Conservation (phyloP, 2,329 filamentous ascomycete genomes). For the Sphaerulina populicola region DNA sequence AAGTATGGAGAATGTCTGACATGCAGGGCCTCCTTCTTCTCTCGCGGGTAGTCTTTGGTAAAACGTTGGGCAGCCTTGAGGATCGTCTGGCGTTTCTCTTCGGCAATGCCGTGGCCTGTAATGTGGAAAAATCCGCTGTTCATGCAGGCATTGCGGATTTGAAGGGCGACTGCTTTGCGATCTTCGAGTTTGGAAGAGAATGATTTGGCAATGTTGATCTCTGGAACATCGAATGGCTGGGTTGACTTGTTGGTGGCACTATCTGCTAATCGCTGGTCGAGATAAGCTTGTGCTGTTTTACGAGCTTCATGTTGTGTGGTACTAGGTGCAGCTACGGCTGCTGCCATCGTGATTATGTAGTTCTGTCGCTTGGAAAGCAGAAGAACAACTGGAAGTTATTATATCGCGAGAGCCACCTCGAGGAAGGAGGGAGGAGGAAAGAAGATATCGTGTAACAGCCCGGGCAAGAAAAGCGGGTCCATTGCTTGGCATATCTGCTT, state of each 20-base stretch:
- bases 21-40: conserved; percentile 36
- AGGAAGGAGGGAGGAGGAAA: too few species aligned
- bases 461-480: neutral
- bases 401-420: too few species aligned
- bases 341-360: conserved; percentile 8
- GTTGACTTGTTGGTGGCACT: conserved; percentile 8
- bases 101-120: conserved; percentile 33
- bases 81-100: conserved; percentile 27
- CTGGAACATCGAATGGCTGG: conserved; percentile 31
- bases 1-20: conserved; percentile 35
- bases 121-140: conserved; percentile 39
- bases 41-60: conserved; percentile 27
- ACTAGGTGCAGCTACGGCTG: conserved; percentile 8
- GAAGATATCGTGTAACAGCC: neutral
- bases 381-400: too few species aligned
- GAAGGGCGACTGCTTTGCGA: conserved; percentile 33
- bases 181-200: conserved; percentile 31
- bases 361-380: neutral
- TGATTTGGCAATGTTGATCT: conserved; percentile 34
- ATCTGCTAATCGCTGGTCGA: conserved; percentile 30
- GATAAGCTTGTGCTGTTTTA: conserved; percentile 30
- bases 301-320: conserved; percentile 30
- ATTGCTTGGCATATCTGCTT: conserved; percentile 2
- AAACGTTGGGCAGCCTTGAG: conserved; percentile 35
- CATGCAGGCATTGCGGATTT: conserved; percentile 36